Percentiles rank a stretch among this genome's conserved stretches.
Conservation (phyloP, 2,329 filamentous ascomycete species). For the Cytospora schulzeri region DNA sequence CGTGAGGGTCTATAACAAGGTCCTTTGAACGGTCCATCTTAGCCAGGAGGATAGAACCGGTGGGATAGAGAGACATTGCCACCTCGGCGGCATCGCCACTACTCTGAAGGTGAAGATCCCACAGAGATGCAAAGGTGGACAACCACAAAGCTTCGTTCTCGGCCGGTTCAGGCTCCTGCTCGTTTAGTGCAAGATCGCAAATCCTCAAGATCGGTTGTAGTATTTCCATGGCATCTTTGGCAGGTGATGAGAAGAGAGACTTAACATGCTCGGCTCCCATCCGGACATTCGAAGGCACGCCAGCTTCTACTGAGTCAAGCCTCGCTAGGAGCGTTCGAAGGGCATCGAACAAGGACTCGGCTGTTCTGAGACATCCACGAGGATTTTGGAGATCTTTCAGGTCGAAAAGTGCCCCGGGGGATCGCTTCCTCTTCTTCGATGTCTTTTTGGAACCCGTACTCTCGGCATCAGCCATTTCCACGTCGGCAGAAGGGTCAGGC, state of each 20-base stretch:
- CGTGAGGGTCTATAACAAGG: constrained; percentile 31
- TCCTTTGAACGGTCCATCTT: constrained; percentile 39
- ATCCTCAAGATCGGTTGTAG: constrained; percentile 49
- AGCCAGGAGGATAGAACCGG: constrained; percentile 44
- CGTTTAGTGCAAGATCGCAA: constrained; percentile 45
- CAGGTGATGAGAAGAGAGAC: constrained; percentile 56
- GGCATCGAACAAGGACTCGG: constrained; percentile 51
- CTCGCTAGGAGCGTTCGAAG: constrained; percentile 50
- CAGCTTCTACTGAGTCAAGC: constrained; percentile 40
- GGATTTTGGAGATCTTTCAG: constrained; percentile 44
- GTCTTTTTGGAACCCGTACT: constrained; percentile 30
- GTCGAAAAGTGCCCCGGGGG: constrained; percentile 40
- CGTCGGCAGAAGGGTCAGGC: constrained; percentile 28
- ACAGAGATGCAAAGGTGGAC: constrained; percentile 47
- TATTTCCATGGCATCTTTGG: constrained; percentile 49
- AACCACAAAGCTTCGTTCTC: constrained; percentile 52
- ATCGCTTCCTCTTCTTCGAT: constrained; percentile 52
- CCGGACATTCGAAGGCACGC: constrained; percentile 42
- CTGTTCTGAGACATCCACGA: constrained; percentile 48
- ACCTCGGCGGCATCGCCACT: constrained; percentile 51
- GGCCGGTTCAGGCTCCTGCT: constrained; percentile 36
- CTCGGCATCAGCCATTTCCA: constrained; percentile 34
- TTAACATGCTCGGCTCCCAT: constrained; percentile 62
- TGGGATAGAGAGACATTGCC: constrained; percentile 48
- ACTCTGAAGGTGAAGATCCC: constrained; percentile 57